Conservation (phyloP, 2,329 filamentous ascomycete genomes). For the Magnaporthiopsis poae region DNA sequence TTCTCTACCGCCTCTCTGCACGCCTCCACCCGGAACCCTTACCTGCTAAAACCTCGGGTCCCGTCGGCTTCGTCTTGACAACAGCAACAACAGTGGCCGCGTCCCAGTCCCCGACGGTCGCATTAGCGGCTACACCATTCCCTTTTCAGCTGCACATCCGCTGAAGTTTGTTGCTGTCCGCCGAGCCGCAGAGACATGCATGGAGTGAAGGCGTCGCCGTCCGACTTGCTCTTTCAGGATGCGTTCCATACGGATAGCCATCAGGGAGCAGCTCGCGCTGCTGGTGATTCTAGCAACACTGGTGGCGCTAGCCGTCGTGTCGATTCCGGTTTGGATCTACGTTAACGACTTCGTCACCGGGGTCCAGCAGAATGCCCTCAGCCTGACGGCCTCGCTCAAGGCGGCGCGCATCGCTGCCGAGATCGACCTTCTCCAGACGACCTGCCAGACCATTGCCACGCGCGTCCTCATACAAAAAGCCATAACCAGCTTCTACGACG, state of each 20-base stretch:
- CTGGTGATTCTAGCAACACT: slow-evolving; percentile 69
- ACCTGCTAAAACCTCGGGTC: background rate
- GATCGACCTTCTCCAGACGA: slow-evolving; percentile 68
- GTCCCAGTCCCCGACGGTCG: background rate
- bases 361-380: slow-evolving; percentile 51
- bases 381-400: slow-evolving; percentile 76
- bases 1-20: background rate
- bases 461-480: slow-evolving; percentile 49
- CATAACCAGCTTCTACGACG: slow-evolving; percentile 40
- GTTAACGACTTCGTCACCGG: slow-evolving; percentile 44
- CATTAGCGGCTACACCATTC: background rate
- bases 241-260: slow-evolving; percentile 67
- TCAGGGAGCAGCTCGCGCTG: slow-evolving; percentile 74
- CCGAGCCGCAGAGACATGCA: slow-evolving; percentile 19
- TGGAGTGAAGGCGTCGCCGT: slow-evolving; percentile 11
- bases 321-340: slow-evolving; percentile 62
- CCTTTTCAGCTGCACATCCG: slow-evolving; percentile 6
- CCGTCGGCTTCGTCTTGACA: background rate
- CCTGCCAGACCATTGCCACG: slow-evolving; percentile 61
- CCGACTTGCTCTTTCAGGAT: slow-evolving; percentile 21
- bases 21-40: background rate
- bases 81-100: background rate
- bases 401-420: slow-evolving; percentile 71
- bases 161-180: slow-evolving; percentile 8
- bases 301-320: slow-evolving; percentile 64